Base-by-base conservation (phyloP, 257 asterid genomes). In the Solanum pimpinellifolium region DNA sequence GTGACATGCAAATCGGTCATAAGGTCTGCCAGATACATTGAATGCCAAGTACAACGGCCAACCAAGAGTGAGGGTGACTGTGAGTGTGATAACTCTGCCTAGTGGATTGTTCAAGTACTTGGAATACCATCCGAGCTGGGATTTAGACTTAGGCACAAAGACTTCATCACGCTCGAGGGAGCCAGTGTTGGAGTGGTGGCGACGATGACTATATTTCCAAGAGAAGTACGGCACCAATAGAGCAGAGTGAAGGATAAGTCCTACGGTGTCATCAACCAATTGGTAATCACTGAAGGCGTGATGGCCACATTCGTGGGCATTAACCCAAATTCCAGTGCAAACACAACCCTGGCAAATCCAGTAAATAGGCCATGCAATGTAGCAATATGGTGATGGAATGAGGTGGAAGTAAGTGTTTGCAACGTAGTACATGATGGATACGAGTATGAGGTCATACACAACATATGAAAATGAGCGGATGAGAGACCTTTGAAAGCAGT, bases 161-260 rank as follows among this genome's bases (percentile, higher is more conserved):
- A 94, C 97, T 81, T 94, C 97, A 37, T 94, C 97, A 0, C 93
- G 93, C 60, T 94, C 95, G n/a, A 94, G 93, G 13, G 96, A 94
- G 25, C 95, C 97, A 0, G 96, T 94, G 91, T 93, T 94, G 88
- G 97, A 93, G 88, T 94, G 97, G 91, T 94, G 97, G 41, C 97
- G 91, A 6, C 96, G 93, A 73, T 94, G 97, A 87, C 97, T 94
- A 74, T 92, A 91, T 60, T 94, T 94, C 97, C 97, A 94, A 0
- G 97, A 93, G 93, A 94, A 94, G 87, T 94, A 94, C 0, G 97
- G 97, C 25, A 94, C 97, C 52, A 94, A 44, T 18, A 94, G 94
- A 78, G 94, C 89, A 7, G 97, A 94, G 90, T 94, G 97, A 88
- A 94, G 94, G 93, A 93, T 35, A 27, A 94, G 95, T 80, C 97